Evolutionary conservation across 2,329 filamentous ascomycete genomes (phyloP), one percentile per base, ranked within the genome.

Genomic region (Acrocalymma vagum): DNA sequence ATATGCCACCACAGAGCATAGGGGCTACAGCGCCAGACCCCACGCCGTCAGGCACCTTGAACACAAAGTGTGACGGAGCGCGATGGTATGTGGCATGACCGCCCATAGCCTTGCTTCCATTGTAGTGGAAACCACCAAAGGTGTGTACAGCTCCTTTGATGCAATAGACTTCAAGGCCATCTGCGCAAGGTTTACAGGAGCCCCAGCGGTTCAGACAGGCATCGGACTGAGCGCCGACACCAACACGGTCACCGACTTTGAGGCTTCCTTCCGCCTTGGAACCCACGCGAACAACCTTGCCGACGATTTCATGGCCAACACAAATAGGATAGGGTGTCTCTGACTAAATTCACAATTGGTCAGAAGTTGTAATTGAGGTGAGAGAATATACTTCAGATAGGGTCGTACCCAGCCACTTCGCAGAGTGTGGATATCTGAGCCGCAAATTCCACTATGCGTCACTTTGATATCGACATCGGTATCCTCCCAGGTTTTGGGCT

Each of bases 1-100:
- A 94, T 50, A 94, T 77, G 46, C 90, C 90, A 27, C 88, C 90
- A 69, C 90, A 95, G 52, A 94, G 78, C 85, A 92, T 90, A 6
- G 87, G 88, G 1, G 88, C 89, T 1, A 85, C 88, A 29, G 84
- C 71, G 17, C 67, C 71, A 36, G 66, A 73, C 48, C 73, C 62
- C 28, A 94, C 78, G 27, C 77, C 81, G 11, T 90, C 87, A n/a
- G 90, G 90, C 46, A 95, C 92, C 53, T 85, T 85, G 66, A 83
- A 78, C 9, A 78, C 78, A 62, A 80, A 92, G 73, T 90, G 85
- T 70, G 90, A 85, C 67, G 92, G 87, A 1, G 84, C 82, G 51
- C 87, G 79, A 27, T 88, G 79, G 64, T 89, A 81, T 29, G 77
- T 82, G 4, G 81, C 73, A 62, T 86, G 86, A 14, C 84, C 83